These are phyloP conservation scores for Chaetomidium leptoderma DNA, from an alignment of 495 filamentous ascomycete species.

Conservation along the genomic window DNA sequence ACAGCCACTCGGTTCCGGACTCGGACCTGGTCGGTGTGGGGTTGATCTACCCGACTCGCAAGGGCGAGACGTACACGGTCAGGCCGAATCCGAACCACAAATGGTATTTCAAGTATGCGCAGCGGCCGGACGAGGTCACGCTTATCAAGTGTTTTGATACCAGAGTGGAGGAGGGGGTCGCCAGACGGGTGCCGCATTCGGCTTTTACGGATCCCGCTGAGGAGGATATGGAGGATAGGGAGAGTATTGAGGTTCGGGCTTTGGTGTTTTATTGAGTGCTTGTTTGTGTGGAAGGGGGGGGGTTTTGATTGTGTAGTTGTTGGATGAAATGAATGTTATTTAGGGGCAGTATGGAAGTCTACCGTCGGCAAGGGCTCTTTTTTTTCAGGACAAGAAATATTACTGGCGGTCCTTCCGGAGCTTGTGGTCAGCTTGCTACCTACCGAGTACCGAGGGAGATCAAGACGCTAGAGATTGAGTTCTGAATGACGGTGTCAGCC, in stretches of 20 bases:
- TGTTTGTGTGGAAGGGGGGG: too few relatives aligned
- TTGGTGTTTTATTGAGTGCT: slow-evolving; percentile 35
- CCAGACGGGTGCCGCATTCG: slow-evolving; percentile 60
- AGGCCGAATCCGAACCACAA: slow-evolving; percentile 51
- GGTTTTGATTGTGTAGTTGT: too few relatives aligned
- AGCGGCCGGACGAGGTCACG: slow-evolving; percentile 57
- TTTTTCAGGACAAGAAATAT: too few relatives aligned
- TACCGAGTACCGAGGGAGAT: too few relatives aligned
- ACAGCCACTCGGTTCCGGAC: slow-evolving; percentile 56
- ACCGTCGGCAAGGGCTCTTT: too few relatives aligned
- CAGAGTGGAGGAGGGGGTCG: slow-evolving; percentile 50
- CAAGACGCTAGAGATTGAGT: too few relatives aligned
- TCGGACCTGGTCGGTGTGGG: slow-evolving; percentile 63
- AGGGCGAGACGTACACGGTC: slow-evolving; percentile 69
- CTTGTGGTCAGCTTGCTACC: too few relatives aligned
- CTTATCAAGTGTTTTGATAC: slow-evolving; percentile 68
- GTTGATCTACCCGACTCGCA: slow-evolving; percentile 69
- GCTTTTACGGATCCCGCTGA: slow-evolving; percentile 57
- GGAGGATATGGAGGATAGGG: slow-evolving; percentile 42
- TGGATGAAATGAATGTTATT: too few relatives aligned
- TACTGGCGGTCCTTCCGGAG: too few relatives aligned
- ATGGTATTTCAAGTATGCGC: slow-evolving; percentile 77
- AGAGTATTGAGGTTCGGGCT: slow-evolving; percentile 60
- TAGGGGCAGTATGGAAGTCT: too few relatives aligned
- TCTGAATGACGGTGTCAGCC: too few relatives aligned